Evolutionary conservation across 805 yeast species (phyloP).

Genomic region (Pichia californica): DNA sequence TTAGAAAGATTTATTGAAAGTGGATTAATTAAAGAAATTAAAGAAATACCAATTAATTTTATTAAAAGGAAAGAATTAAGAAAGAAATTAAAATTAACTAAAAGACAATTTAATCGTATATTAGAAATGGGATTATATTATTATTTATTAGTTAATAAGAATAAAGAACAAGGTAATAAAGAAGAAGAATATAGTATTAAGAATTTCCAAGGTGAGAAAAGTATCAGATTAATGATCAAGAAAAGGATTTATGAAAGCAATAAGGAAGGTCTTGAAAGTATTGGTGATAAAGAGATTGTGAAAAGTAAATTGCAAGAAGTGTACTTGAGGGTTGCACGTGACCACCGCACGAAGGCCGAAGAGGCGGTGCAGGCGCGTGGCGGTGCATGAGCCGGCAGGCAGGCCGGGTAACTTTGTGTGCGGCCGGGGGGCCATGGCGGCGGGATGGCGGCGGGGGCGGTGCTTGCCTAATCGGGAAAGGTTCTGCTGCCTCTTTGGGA

Average conservation of each 20-base stretch:
- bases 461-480: background rate
- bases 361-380: background rate
- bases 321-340: background rate
- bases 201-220: slow-evolving; percentile 25
- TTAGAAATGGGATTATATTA: slow-evolving; percentile 65
- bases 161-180: too few species aligned
- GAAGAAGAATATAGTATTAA: slow-evolving; percentile 17
- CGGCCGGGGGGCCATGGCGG: too few species aligned
- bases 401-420: background rate
- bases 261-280: slow-evolving; percentile 63
- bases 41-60: slow-evolving; percentile 15
- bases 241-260: slow-evolving; percentile 72
- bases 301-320: slow-evolving; percentile 57
- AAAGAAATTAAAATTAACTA: slow-evolving; percentile 39
- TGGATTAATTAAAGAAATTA: slow-evolving; percentile 26
- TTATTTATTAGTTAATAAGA: slow-evolving; percentile 22
- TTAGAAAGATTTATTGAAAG: slow-evolving; percentile 40
- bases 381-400: background rate
- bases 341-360: too few species aligned
- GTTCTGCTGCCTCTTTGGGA: background rate
- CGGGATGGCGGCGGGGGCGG: too few species aligned
- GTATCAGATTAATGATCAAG: slow-evolving; percentile 59
- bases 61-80: slow-evolving; percentile 33
- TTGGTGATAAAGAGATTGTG: slow-evolving; percentile 52
- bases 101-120: slow-evolving; percentile 70